Base-by-base conservation (phyloP, 352 stramenopile species). In the Hyaloperonospora brassicae region DNA sequence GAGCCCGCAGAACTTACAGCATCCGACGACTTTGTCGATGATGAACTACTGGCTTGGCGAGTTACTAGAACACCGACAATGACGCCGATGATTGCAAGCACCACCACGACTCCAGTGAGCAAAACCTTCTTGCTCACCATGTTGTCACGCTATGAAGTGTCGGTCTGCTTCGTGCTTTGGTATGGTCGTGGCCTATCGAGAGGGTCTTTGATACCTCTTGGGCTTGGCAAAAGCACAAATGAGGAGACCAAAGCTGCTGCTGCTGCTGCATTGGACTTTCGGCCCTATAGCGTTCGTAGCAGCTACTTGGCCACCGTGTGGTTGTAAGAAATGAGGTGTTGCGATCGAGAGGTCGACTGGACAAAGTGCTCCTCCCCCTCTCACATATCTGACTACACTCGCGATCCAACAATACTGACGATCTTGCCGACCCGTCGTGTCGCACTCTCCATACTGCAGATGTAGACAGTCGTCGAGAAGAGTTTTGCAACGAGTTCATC, bases 61-160 rank as follows among this genome's bases (percentile, higher is more conserved):
- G 41, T 59, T 12, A 73, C 57, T 56, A 85, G 61, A 2, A 82
- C 51, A 21, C 57, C 74, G 51, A 82, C 53, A 47, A 76, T 66
- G 8, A 66, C 74, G 47, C 71, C 74, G 52, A 82, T 61, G 34
- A 75, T 61, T 0, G 71, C 71, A 0, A 82, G 60, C 45, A 76
- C 52, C 42, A 84, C 40, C 56, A 84, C 58, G 12, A 75, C 54
- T 36, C 52, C 63, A 24, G 67, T 57, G 43, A 82, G 36, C 44
- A 70, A 56, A 10, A 70, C 47, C 50, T 77, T 73, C 57, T 70
- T 73, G 43, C 57, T 59, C 43, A 69, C 53, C 61, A 69, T 66
- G 10, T 17, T 17, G 55, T 65, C 56, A 23, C 36, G 6, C 39
- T 46, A 11, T 23, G 1, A 11, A 49, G 12, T 56, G 49, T 24